Conservation (phyloP, 768 basidiomycete species). For the Tulasnella sp. region DNA sequence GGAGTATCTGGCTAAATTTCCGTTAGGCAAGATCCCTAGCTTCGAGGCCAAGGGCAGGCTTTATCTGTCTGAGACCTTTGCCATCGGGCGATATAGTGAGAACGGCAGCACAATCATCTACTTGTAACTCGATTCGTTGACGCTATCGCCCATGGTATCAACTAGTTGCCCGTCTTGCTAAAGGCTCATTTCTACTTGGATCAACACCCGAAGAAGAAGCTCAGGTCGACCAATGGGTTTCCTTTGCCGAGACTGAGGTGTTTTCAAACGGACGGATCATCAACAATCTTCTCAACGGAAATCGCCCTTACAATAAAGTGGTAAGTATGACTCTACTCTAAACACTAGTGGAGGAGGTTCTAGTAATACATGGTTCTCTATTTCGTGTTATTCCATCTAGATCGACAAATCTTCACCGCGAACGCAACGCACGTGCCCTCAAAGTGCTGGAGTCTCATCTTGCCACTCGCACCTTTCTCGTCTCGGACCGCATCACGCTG, state of each 20-base stretch:
- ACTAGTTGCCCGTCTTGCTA: conserved; percentile 61
- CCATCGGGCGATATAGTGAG: conserved; percentile 87
- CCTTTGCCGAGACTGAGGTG: conserved; percentile 61
- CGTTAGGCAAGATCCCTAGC: conserved; percentile 66
- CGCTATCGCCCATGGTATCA: conserved; percentile 34
- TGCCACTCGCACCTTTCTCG: conserved; percentile 72
- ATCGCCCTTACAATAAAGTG: conserved; percentile 66
- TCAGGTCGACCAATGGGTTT: conserved; percentile 74
- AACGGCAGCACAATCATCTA: conserved; percentile 25
- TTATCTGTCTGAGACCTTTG: conserved; percentile 59
- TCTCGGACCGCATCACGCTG: conserved; percentile 86
- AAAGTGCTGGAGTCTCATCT: conserved; percentile 65
- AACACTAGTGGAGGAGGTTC: conserved; percentile 19
- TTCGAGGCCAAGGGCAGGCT: conserved; percentile 67
- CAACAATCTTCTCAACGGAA: conserved; percentile 34
- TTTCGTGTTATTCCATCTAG: conserved; percentile 35
- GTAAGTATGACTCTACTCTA: conserved; percentile 31
- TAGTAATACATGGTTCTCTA: neutral
- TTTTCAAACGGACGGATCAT: conserved; percentile 29
- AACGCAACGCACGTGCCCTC: conserved; percentile 47
- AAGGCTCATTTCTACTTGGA: conserved; percentile 72
- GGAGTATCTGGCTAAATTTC: conserved; percentile 16
- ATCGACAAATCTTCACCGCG: conserved; percentile 43
- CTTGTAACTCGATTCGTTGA: conserved; percentile 19
- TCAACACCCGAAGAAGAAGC: conserved; percentile 52